Evolutionary conservation across 768 basidiomycete species (phyloP).

Genomic region (Trametes coccinea): DNA sequence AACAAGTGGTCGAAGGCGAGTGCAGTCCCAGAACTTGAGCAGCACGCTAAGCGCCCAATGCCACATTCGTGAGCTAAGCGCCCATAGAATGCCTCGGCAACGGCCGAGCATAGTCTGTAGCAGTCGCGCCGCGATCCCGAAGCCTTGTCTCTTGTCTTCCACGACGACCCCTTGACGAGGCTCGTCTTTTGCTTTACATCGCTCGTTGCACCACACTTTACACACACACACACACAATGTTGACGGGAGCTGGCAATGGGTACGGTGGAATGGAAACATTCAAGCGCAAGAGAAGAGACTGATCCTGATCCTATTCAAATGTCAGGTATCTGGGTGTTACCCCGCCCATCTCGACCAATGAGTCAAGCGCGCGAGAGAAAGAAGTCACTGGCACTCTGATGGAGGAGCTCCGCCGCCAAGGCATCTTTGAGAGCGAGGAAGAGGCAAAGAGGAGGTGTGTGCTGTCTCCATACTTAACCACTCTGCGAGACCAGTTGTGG

Average conservation of each 20-base stretch:
- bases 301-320: neutral
- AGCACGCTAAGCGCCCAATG: neutral
- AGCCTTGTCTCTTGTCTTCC: slow-evolving; percentile 15
- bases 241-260: slow-evolving; percentile 23
- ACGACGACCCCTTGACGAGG: slow-evolving; percentile 3
- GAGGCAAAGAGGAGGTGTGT: slow-evolving; percentile 87
- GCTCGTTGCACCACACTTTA: neutral
- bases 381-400: slow-evolving; percentile 84
- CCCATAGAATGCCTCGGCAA: slow-evolving; percentile 11
- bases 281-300: neutral
- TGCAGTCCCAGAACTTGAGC: neutral
- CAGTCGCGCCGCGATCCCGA: slow-evolving; percentile 15
- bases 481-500: neutral
- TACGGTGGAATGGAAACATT: neutral
- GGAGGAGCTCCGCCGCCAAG: slow-evolving; percentile 85
- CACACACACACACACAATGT: slow-evolving; percentile 5
- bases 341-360: slow-evolving; percentile 75
- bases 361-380: slow-evolving; percentile 77
- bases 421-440: slow-evolving; percentile 87
- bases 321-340: slow-evolving; percentile 79
- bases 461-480: slow-evolving; percentile 1
- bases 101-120: slow-evolving; percentile 9
- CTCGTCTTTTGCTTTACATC: neutral
- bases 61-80: neutral
- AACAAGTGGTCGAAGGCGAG: slow-evolving; percentile 1